phyloP scores from a whole-genome alignment of 2,329 filamentous ascomycete genomes.

The Colletotrichum navitas region DNA sequence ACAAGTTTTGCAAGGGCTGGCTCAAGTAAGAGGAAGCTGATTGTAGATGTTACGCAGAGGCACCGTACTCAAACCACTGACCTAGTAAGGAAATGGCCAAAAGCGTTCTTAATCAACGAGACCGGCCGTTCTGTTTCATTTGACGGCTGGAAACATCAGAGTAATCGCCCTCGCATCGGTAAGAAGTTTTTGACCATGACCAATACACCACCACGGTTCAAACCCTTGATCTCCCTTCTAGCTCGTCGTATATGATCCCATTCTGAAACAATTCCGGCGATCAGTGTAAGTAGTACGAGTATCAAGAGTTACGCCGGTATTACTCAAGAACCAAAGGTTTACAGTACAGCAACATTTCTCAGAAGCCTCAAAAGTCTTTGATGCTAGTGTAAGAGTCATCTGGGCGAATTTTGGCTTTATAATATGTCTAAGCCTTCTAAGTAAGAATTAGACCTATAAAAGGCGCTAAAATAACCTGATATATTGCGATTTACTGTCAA shows the following conservation, averaged over 20 bases:
- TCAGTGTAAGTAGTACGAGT: conserved; percentile 52
- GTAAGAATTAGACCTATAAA: too few species aligned
- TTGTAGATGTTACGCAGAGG: conserved; percentile 50
- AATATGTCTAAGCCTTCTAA: too few species aligned
- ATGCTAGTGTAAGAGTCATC: too few species aligned
- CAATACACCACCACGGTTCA: conserved; percentile 49
- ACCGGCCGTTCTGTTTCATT: conserved; percentile 3
- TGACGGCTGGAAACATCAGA: background rate
- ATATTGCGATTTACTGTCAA: too few species aligned
- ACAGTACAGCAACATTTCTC: conserved; percentile 33
- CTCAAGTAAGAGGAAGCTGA: conserved; percentile 52
- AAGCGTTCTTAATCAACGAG: conserved; percentile 38
- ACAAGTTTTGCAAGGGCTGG: conserved; percentile 46
- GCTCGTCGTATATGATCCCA: conserved; percentile 53
- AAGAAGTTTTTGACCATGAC: conserved; percentile 56
- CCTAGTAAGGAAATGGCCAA: conserved; percentile 30
- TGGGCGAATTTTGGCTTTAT: too few species aligned
- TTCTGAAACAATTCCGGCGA: conserved; percentile 55
- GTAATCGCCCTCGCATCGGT: conserved; percentile 47
- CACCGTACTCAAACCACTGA: conserved; percentile 35
- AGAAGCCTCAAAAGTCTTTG: conserved; percentile 52
- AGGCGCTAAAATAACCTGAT: too few species aligned
- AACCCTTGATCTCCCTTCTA: conserved; percentile 58
- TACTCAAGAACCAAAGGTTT: too few species aligned
- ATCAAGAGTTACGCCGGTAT: conserved; percentile 46